Evolutionary conservation across 108 stramenopile genomes (phyloP).

Genomic region (Asterionellopsis glacialis): DNA sequence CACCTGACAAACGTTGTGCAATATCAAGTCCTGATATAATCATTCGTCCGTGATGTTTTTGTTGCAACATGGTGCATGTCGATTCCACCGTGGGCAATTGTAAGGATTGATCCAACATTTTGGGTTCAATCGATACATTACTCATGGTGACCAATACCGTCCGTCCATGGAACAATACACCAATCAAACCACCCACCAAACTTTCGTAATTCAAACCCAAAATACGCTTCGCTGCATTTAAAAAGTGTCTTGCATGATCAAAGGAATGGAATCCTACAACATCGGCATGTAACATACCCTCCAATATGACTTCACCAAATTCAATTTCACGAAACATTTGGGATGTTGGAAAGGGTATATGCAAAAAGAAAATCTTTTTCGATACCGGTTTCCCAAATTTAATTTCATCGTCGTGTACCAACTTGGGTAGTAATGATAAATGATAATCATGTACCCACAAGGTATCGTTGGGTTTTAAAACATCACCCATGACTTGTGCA

Average conservation of each 20-base stretch:
- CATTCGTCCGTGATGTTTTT: conserved; percentile 68
- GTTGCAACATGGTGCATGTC: conserved; percentile 40
- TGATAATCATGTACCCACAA: conserved; percentile 99
- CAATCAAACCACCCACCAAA: conserved; percentile 91
- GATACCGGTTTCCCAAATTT: conserved; percentile 23
- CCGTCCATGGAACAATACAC: conserved; percentile 83
- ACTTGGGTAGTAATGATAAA: conserved; percentile 88
- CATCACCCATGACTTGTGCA: conserved; percentile 51
- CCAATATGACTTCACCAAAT: conserved; percentile 87
- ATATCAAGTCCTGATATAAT: conserved; percentile 92
- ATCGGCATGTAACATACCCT: conserved; percentile 97
- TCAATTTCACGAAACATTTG: conserved; percentile 97
- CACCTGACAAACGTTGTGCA: conserved; percentile 90
- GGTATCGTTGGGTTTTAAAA: conserved; percentile 62
- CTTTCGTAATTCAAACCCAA: conserved; percentile 92
- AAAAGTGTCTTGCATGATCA: conserved; percentile 99
- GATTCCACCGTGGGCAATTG: conserved; percentile 57
- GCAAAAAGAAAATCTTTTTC: conserved; percentile 96
- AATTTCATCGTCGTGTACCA: conserved; percentile 55
- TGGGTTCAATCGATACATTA: conserved; percentile 97
- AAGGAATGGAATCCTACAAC: conserved; percentile 99
- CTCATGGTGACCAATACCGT: conserved; percentile 95
- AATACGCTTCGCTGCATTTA: conserved; percentile 97
- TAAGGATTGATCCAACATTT: conserved; percentile 64
- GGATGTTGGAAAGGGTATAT: conserved; percentile 98